A percentile compares a stretch with the other conserved stretches of the same genome.
These are phyloP conservation scores for Candida alai DNA, from an alignment of 805 yeast species.

Conservation along the genomic window DNA sequence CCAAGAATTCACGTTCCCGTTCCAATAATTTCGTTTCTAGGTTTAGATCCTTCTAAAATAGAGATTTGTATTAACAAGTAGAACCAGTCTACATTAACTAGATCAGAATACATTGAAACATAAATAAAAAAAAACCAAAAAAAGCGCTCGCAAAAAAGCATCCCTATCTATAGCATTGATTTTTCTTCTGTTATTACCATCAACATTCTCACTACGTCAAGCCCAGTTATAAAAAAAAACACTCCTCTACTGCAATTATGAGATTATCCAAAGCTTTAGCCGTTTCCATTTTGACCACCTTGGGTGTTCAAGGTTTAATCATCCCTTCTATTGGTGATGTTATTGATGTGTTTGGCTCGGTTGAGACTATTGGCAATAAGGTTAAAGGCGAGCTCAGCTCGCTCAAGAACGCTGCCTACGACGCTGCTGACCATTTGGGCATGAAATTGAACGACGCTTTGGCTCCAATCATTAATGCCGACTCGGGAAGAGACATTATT, in stretches of 20 bases:
- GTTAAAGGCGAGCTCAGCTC: constrained; percentile 6
- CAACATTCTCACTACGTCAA: too few species aligned
- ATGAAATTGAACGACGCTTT: constrained; percentile 16
- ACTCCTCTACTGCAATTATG: constrained; percentile 19
- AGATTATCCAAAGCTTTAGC: constrained; percentile 40
- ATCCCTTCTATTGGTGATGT: constrained; percentile 52
- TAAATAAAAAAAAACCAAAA: too few species aligned
- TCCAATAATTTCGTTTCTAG: too few species aligned
- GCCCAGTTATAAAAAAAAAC: too few species aligned
- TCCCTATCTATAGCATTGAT: too few species aligned
- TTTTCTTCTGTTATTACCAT: too few species aligned
- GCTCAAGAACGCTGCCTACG: constrained; percentile 1
- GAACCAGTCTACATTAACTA: too few species aligned
- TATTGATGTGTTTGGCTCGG: constrained; percentile 33
- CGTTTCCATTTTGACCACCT: constrained; percentile 37
- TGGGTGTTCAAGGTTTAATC: constrained; percentile 48
- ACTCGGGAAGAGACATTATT: constrained; percentile 46
- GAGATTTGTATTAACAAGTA: too few species aligned
- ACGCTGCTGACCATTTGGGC: constrained; percentile 10
- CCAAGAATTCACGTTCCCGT: too few species aligned
- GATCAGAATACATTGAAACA: too few species aligned
- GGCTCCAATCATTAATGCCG: constrained; percentile 45
- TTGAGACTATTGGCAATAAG: constrained; percentile 9
- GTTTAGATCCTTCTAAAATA: too few species aligned
- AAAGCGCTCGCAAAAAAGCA: too few species aligned